phyloP scores from a whole-genome alignment of 2,329 filamentous ascomycete genomes.

The Verticillium nonalfalfae region DNA sequence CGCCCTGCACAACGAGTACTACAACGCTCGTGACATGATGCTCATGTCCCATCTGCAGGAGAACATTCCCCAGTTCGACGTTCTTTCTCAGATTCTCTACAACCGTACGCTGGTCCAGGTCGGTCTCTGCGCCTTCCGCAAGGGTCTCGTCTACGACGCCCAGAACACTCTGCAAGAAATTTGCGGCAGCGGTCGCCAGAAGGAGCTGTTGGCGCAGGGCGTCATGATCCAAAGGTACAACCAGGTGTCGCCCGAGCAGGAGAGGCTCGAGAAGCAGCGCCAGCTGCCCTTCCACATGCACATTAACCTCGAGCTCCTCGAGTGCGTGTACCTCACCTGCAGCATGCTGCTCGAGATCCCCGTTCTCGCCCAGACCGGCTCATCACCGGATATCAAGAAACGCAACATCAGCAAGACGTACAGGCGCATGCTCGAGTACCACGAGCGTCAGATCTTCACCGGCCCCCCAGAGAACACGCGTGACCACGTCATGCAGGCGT shows the following conservation, averaged over 20 bases:
- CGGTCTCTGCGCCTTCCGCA: slow-evolving; percentile 95
- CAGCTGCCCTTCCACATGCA: slow-evolving; percentile 99
- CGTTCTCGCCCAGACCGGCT: slow-evolving; percentile 91
- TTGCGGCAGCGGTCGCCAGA: slow-evolving; percentile 93
- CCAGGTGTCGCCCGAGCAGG: slow-evolving; percentile 95
- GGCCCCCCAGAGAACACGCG: slow-evolving; percentile 97
- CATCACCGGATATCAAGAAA: slow-evolving; percentile 94
- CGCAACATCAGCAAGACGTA: slow-evolving; percentile 99
- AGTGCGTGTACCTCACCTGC: slow-evolving; percentile 97
- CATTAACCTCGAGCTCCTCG: slow-evolving; percentile 96
- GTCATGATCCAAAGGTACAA: slow-evolving; percentile 97
- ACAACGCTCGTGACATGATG: slow-evolving; percentile 97
- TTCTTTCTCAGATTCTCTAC: slow-evolving; percentile 96
- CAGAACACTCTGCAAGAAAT: slow-evolving; percentile 98
- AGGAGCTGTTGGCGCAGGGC: slow-evolving; percentile 95
- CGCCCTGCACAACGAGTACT: slow-evolving; percentile 95
- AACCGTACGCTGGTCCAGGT: slow-evolving; percentile 97
- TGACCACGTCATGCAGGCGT: slow-evolving; percentile 98
- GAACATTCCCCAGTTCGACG: slow-evolving; percentile 93
- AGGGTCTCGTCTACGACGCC: slow-evolving; percentile 92
- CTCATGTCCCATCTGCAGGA: slow-evolving; percentile 99
- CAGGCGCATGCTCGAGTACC: slow-evolving; percentile 97
- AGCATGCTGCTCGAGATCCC: slow-evolving; percentile 99
- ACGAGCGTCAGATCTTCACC: slow-evolving; percentile 98
- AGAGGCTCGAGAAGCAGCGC: slow-evolving; percentile 92